Evolutionary conservation across 768 basidiomycete species (phyloP).

Genomic region (Amanita phalloides): DNA sequence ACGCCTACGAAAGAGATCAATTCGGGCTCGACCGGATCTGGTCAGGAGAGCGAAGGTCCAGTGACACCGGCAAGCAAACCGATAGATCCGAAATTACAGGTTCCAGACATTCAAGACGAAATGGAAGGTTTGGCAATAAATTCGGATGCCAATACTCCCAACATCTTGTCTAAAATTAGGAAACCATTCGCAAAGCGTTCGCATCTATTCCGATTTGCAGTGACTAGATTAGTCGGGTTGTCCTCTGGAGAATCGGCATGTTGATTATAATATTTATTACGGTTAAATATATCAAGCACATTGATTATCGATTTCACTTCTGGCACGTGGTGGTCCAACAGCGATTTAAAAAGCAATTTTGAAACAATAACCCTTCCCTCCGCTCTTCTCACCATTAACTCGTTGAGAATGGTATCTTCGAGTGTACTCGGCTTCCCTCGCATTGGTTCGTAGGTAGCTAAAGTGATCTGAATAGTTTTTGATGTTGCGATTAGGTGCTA

Average conservation of each 20-base stretch:
- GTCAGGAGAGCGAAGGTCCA: slow-evolving; percentile 32
- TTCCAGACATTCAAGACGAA: slow-evolving; percentile 31
- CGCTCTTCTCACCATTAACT: slow-evolving; percentile 16
- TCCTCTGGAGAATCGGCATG: slow-evolving; percentile 15
- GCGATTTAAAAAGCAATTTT: slow-evolving; percentile 5
- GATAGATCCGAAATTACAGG: slow-evolving; percentile 27
- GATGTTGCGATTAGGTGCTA: slow-evolving; percentile 46
- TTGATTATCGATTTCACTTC: slow-evolving; percentile 25
- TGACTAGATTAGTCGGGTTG: slow-evolving; percentile 25
- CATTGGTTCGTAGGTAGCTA: slow-evolving; percentile 44
- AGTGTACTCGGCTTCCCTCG: slow-evolving; percentile 91
- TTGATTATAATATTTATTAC: neutral
- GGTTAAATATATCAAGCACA: slow-evolving; percentile 6
- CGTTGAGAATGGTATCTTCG: slow-evolving; percentile 57
- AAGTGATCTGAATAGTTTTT: neutral
- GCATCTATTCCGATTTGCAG: slow-evolving; percentile 26
- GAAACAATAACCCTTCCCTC: slow-evolving; percentile 10
- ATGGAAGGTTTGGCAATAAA: slow-evolving; percentile 15
- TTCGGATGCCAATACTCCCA: neutral
- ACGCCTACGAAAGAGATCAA: neutral
- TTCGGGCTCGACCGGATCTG: slow-evolving; percentile 18
- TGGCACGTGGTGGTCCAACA: slow-evolving; percentile 26
- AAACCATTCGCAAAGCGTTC: slow-evolving; percentile 16
- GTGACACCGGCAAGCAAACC: slow-evolving; percentile 36
- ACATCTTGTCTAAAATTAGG: slow-evolving; percentile 8